These are phyloP conservation scores for Fusarium circinatum DNA, from an alignment of 2,329 filamentous ascomycete genomes.

Conservation along the genomic window DNA sequence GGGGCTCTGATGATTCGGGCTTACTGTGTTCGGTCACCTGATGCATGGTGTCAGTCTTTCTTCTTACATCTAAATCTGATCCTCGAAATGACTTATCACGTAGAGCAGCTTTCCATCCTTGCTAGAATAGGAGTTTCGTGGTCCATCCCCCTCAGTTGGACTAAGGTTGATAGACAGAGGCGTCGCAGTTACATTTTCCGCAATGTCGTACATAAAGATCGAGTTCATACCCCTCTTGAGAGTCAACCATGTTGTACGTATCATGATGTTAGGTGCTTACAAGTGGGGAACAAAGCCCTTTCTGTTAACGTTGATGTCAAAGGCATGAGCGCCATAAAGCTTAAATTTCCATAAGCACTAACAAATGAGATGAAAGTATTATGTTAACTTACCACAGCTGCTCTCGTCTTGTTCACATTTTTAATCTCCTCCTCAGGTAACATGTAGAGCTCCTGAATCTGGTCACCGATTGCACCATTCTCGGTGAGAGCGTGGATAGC, in stretches of 20 bases:
- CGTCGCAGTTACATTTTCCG: neutral
- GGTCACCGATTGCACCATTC: neutral
- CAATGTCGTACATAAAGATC: conserved; percentile 6
- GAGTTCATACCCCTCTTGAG: neutral
- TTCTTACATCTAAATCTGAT: accelerated
- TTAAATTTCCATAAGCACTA: neutral
- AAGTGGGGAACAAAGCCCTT: conserved; percentile 7
- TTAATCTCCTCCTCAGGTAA: neutral
- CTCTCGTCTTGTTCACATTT: conserved; percentile 2
- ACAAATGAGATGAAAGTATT: neutral
- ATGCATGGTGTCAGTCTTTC: neutral
- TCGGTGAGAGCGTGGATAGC: neutral
- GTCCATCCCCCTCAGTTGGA: neutral
- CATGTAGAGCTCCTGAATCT: neutral
- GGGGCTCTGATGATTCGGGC: neutral
- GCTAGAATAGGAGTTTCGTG: neutral
- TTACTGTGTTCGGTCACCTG: conserved; percentile 10
- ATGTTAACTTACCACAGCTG: neutral
- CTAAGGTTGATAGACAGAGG: neutral
- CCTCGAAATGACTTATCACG: neutral
- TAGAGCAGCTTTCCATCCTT: conserved; percentile 8
- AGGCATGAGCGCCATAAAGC: conserved; percentile 5
- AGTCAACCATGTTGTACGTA: accelerated
- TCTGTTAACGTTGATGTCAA: neutral
- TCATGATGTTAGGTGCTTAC: neutral